Evolutionary conservation across 129 eudicot species (phyloP).

Genomic region (Chrysanthemum seticuspe): DNA sequence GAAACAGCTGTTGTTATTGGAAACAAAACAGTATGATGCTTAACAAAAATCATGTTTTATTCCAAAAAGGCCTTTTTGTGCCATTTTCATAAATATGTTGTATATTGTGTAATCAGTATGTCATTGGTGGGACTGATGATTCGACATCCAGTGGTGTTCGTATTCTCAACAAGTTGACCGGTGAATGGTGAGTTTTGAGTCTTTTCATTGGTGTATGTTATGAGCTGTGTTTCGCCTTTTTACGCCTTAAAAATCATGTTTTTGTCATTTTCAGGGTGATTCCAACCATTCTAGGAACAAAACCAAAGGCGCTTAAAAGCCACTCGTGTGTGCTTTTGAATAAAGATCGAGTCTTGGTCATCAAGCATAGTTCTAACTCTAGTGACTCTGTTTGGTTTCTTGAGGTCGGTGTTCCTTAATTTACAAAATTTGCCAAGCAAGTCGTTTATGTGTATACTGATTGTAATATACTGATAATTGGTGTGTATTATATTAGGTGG

Average conservation of each 20-base stretch:
- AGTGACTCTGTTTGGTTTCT: constrained; percentile 84
- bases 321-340: constrained; percentile 59
- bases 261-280: constrained; percentile 50
- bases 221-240: not conserved
- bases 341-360: constrained; percentile 64
- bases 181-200: constrained; percentile 58
- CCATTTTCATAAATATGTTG: constrained; percentile 2
- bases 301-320: constrained; percentile 53
- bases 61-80: constrained; percentile 14
- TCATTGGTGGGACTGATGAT: constrained; percentile 61
- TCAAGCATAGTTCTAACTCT: constrained; percentile 48
- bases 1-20: constrained; percentile 51
- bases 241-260: constrained; percentile 2
- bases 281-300: constrained; percentile 77
- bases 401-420: constrained; percentile 54
- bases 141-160: constrained; percentile 49
- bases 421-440: not conserved
- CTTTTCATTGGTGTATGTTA: not conserved
- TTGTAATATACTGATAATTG: not conserved
- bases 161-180: constrained; percentile 42
- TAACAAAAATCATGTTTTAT: constrained; percentile 18
- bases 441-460: not conserved
- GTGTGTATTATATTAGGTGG: constrained; percentile 42
- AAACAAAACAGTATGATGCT: constrained; percentile 51
- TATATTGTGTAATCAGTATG: constrained; percentile 54